phyloP scores from a whole-genome alignment of 352 stramenopile genomes.

The Lagenidium sp. region DNA sequence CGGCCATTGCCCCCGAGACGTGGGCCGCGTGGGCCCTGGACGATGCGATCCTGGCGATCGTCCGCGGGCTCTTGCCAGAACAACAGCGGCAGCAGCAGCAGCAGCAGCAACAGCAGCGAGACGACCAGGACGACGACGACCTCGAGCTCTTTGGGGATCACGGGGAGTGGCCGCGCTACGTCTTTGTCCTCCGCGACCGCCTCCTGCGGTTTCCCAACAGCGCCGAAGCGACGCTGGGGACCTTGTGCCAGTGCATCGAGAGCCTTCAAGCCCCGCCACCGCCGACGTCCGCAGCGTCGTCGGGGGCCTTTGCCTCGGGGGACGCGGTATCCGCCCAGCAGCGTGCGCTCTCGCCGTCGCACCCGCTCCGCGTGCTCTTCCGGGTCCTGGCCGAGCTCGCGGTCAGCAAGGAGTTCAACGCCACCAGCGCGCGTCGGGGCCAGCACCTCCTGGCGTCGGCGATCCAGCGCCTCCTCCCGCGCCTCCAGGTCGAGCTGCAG shows the following conservation, averaged over 20 bases:
- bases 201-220: slow-evolving; percentile 24
- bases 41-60: slow-evolving; percentile 1
- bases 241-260: slow-evolving; percentile 21
- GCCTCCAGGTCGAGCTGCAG: slow-evolving; percentile 29
- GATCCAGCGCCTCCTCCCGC: slow-evolving; percentile 28
- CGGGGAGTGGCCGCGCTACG: slow-evolving; percentile 45
- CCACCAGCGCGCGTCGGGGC: slow-evolving; percentile 13
- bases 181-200: slow-evolving; percentile 46
- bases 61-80: slow-evolving; percentile 12
- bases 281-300: neutral
- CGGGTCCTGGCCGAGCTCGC: slow-evolving; percentile 40
- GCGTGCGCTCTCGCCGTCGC: neutral
- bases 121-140: neutral
- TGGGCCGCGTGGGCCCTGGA: neutral
- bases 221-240: slow-evolving; percentile 21
- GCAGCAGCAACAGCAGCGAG: neutral
- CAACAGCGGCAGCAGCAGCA: too few species aligned
- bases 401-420: slow-evolving; percentile 43
- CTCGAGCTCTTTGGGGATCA: slow-evolving; percentile 17
- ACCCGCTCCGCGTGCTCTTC: slow-evolving; percentile 30
- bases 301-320: slow-evolving; percentile 4
- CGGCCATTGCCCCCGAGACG: neutral
- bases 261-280: neutral
- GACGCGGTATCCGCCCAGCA: neutral
- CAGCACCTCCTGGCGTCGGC: slow-evolving; percentile 24